Conservation (phyloP, 2,329 filamentous ascomycete species). For the Nemania bipapillata region DNA sequence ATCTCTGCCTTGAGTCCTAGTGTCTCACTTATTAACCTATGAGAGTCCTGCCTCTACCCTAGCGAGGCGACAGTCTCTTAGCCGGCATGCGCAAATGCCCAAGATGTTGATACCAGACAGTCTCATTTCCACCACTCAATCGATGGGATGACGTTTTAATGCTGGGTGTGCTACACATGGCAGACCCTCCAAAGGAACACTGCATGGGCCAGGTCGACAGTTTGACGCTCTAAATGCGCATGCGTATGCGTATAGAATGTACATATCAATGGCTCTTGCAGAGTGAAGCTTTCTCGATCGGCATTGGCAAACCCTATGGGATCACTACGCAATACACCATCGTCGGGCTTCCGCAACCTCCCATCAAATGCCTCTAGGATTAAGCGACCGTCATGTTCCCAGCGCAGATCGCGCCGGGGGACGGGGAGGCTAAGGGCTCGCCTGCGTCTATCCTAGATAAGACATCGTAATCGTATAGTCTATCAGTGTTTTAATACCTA, state of each 20-base stretch:
- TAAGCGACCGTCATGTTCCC: conserved; percentile 6
- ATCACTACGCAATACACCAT: not conserved
- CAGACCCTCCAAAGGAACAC: not conserved
- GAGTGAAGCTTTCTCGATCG: not conserved
- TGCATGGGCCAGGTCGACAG: conserved; percentile 1
- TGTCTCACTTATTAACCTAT: not conserved
- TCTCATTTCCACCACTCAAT: conserved; percentile 20
- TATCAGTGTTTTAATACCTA: conserved; percentile 1
- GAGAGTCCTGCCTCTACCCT: not conserved
- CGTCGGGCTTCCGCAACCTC: conserved; percentile 17
- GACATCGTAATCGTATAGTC: conserved; percentile 9
- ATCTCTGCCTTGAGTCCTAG: not conserved
- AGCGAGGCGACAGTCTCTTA: not conserved
- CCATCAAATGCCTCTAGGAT: not conserved
- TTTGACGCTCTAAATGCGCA: not conserved
- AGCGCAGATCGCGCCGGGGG: conserved; percentile 20
- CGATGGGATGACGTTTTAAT: conserved; percentile 9
- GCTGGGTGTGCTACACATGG: conserved; percentile 7
- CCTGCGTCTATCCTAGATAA: not conserved
- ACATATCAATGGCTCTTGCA: not conserved
- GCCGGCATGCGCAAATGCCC: not conserved
- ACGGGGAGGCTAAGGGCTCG: conserved; percentile 5
- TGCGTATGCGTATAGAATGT: not conserved
- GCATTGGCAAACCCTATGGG: conserved; percentile 10
- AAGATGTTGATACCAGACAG: not conserved